Percentiles rank a stretch among this genome's conserved stretches.
phyloP scores from a whole-genome alignment of 2,329 filamentous ascomycete genomes.

The Aspergillus flavus region DNA sequence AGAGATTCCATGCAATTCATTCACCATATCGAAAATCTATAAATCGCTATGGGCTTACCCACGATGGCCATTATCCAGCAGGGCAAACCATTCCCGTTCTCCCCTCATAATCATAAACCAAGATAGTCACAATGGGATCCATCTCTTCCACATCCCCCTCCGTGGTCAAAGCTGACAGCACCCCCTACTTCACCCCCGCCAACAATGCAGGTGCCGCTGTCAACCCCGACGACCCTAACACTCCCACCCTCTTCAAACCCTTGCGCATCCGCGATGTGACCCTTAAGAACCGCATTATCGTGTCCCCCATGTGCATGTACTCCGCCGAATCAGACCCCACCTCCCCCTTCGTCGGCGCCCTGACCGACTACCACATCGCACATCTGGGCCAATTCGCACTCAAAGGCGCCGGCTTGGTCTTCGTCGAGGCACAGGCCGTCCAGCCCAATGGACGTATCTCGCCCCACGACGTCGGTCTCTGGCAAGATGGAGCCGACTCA shows the following conservation, averaged over 20 bases:
- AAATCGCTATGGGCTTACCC: not conserved
- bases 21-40: not conserved
- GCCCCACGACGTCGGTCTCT: conserved; percentile 64
- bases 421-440: conserved; percentile 78
- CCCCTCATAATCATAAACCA: not conserved
- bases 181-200: conserved; percentile 41
- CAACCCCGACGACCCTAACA: conserved; percentile 35
- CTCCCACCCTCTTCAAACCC: conserved; percentile 60
- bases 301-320: conserved; percentile 67
- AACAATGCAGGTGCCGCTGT: conserved; percentile 41
- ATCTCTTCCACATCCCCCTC: conserved; percentile 12
- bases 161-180: conserved; percentile 5
- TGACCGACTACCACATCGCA: conserved; percentile 78
- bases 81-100: not conserved
- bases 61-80: not conserved
- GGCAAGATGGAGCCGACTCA: conserved; percentile 63
- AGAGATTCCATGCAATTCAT: not conserved
- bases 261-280: conserved; percentile 58
- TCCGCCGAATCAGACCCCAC: conserved; percentile 54
- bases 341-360: conserved; percentile 57
- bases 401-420: conserved; percentile 70
- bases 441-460: conserved; percentile 77
- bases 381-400: conserved; percentile 77
- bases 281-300: conserved; percentile 66
- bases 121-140: conserved; percentile 13